phyloP scores from a whole-genome alignment of 1,139 yeast genomes.

The Ogataea hybrid region DNA sequence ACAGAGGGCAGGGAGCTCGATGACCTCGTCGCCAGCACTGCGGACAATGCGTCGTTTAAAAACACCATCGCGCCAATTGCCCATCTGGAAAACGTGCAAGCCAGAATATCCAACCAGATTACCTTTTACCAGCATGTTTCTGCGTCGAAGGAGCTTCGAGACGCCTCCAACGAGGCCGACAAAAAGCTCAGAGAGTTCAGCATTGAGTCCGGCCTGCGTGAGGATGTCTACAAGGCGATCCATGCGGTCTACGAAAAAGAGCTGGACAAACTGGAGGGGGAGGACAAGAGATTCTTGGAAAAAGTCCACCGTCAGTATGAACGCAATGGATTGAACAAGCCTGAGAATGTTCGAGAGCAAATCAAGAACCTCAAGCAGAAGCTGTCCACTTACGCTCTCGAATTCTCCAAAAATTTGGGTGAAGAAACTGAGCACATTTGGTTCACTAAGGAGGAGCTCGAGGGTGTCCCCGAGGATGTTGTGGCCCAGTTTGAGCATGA shows the following conservation, averaged over 20 bases:
- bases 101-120: slow-evolving; percentile 46
- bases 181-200: slow-evolving; percentile 51
- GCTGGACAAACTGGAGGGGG: slow-evolving; percentile 42
- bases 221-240: slow-evolving; percentile 62
- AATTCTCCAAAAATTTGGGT: slow-evolving; percentile 63
- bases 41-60: slow-evolving; percentile 53
- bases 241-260: slow-evolving; percentile 45
- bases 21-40: slow-evolving; percentile 50
- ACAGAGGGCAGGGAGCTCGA: slow-evolving; percentile 44
- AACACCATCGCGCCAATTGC: slow-evolving; percentile 53
- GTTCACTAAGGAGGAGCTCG: slow-evolving; percentile 63
- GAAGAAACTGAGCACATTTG: slow-evolving; percentile 63
- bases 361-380: slow-evolving; percentile 58
- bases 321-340: slow-evolving; percentile 66
- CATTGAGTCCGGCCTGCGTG: slow-evolving; percentile 65
- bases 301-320: slow-evolving; percentile 55
- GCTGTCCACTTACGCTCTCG: slow-evolving; percentile 54
- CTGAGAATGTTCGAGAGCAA: slow-evolving; percentile 51
- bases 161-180: slow-evolving; percentile 66
- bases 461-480: slow-evolving; percentile 69
- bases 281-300: slow-evolving; percentile 54
- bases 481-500: slow-evolving; percentile 55
- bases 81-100: slow-evolving; percentile 45
- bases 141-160: slow-evolving; percentile 57
- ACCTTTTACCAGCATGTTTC: slow-evolving; percentile 73